A percentile compares a stretch with the other conserved stretches of the same genome.
These are phyloP conservation scores for Solanum chiquidenum DNA, from an alignment of 257 asterid species.

Conservation along the genomic window DNA sequence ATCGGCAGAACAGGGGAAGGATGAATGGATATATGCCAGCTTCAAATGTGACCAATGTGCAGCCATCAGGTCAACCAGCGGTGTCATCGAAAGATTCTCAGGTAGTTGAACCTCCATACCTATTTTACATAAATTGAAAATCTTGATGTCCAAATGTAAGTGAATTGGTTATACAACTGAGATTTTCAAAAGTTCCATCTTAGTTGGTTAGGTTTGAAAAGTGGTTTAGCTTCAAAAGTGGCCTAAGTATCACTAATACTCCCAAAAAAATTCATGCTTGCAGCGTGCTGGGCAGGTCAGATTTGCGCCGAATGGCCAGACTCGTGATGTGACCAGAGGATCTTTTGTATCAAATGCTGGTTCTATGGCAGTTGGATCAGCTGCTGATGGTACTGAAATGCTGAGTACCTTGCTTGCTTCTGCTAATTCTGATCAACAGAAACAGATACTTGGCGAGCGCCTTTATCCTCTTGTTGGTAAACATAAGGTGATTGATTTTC, in stretches of 20 bases:
- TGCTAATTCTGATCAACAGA: slow-evolving; percentile 62
- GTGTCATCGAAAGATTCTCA: slow-evolving; percentile 43
- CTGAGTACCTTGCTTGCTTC: slow-evolving; percentile 67
- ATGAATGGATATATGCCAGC: slow-evolving; percentile 26
- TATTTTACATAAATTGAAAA: not conserved
- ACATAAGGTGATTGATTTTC: slow-evolving; percentile 42
- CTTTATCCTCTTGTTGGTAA: slow-evolving; percentile 72
- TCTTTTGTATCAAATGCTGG: slow-evolving; percentile 7
- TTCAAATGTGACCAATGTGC: slow-evolving; percentile 12
- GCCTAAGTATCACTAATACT: not conserved
- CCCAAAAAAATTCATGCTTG: not conserved
- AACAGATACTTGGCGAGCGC: slow-evolving; percentile 69
- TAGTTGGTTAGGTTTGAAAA: not conserved
- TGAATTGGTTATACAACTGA: not conserved
- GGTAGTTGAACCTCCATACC: slow-evolving; percentile 22
- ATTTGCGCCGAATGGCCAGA: slow-evolving; percentile 14
- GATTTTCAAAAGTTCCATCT: not conserved
- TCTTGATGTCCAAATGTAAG: not conserved
- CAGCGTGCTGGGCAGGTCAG: slow-evolving; percentile 22
- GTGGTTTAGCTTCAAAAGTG: not conserved
- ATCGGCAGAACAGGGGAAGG: slow-evolving; percentile 58
- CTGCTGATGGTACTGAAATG: slow-evolving; percentile 45
- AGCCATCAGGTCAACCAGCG: slow-evolving; percentile 22
- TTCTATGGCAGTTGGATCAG: slow-evolving; percentile 20
- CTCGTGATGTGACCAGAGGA: slow-evolving; percentile 19